Base-by-base conservation (phyloP, 352 stramenopile species). In the Phytophthora parvispora region DNA sequence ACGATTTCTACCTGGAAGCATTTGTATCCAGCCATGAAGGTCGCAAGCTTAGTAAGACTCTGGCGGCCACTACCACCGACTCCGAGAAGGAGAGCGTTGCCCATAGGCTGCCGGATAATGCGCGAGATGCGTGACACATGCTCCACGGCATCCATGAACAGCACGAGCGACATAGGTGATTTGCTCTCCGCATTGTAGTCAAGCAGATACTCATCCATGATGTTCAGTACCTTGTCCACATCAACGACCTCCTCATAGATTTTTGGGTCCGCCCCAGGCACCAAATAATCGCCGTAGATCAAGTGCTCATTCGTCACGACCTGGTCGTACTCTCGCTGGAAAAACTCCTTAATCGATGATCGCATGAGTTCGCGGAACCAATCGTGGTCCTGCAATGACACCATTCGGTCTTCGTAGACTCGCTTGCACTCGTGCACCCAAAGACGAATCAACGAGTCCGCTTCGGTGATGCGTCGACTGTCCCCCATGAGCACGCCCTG, bases 1-100 rank as follows among this genome's bases (percentile, higher is more conserved):
- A 95, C 81, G 61, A 99, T 98, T 69, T 99, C 96, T n/a, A 98
- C 91, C 69, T 98, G 95, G 47, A 97, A 98, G 15, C 97, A 90
- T 31, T 95, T 89, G 74, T 98, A 99, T 0, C 92, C 92, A 3
- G 93, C 92, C 86, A 99, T 98, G 55, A 97, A 98, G 0, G 92
- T 93, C 10, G 96, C 93, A 1, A 99, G 79, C 24, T 97, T 94
- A 0, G 94, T 98, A 13, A 99, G 74, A 66, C 85, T 97, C 67
- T 99, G 96, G 6, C 96, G 87, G 6, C 96, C 96, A 66, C 89
- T 98, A 6, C 96, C 96, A 27, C 96, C 96, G 3, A 99, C 94
- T 8, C 96, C 96, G 4, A 99, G 77, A 40, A 99, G 76, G 0
- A 99, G 65, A 1, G 90, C 92, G 64, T 98, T 98, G 29, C 96